Evolutionary conservation across 169 alveolate genomes (phyloP), one percentile per base, ranked within the genome.

Genomic region (Babesia bigemina): DNA sequence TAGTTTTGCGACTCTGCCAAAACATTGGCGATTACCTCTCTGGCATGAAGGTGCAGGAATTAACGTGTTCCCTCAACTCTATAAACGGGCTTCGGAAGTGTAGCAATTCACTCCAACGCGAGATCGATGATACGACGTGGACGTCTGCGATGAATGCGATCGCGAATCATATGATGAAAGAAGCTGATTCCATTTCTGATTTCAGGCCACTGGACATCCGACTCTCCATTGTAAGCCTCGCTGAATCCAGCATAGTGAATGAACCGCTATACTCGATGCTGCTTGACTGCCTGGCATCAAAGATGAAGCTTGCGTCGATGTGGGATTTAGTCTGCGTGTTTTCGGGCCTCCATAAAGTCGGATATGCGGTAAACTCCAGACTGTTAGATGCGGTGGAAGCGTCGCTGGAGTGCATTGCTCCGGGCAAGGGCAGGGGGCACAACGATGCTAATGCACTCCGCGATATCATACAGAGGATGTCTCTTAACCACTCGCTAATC

Each of bases 161-260:
- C 48, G 48, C 26, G n/a, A 14, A 14, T 22, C 42, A 33, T 67
- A 26, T 67, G 10, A 13, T 21, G 26, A 6, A 16, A 12, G 19
- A 50, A 10, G 13, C 66, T 4, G 52, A 63, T 21, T 11, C 47
- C 11, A 45, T 62, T 56, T 12, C 47, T 2, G 22, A 36, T 4
- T 74, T 61, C 56, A 42, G 84, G 69, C 76, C 84, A 12, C 42
- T 74, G 26, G 84, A 74, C 42, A 21, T 63, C 47, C 44, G 79
- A 26, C 63, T 76, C 7, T 2, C 49, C 7, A 76, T 65, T 29
- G 55, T 45, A 26, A 29, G 59, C 49, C 59, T 71, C 16, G 14
- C 66, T 10, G 76, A 55, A 1, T 52, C 66, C 3, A 26, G 65
- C 55, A 67, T 55, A 26, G 63, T 50, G n/a, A 65, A 55, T 36